phyloP scores from a whole-genome alignment of 1,284 basidiomycete genomes.

The Agaricales sp. region DNA sequence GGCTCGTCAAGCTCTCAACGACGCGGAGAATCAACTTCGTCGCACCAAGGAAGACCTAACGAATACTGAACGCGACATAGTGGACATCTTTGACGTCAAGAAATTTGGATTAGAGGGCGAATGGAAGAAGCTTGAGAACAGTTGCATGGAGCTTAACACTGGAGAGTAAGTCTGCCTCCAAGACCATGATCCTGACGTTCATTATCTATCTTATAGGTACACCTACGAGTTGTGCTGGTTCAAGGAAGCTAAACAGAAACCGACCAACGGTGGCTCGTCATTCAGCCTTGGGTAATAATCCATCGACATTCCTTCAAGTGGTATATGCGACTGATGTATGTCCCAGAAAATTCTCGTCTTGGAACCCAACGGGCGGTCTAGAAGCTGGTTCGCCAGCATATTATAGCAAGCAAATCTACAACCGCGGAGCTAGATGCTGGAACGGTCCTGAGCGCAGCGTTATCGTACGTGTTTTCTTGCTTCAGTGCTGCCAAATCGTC shows the following conservation, averaged over 20 bases:
- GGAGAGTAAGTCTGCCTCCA: constrained; percentile 66
- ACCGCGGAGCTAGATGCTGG: constrained; percentile 86
- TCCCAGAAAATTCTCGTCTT: constrained; percentile 62
- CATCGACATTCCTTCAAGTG: constrained; percentile 3
- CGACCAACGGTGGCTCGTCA: constrained; percentile 68
- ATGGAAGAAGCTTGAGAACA: constrained; percentile 89
- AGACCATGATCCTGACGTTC: background rate
- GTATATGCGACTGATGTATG: background rate
- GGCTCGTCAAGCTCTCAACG: constrained; percentile 55
- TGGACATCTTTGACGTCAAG: constrained; percentile 48
- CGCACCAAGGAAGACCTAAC: constrained; percentile 35
- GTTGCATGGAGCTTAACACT: constrained; percentile 72
- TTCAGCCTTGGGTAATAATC: constrained; percentile 72
- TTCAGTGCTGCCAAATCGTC: background rate
- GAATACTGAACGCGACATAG: constrained; percentile 41
- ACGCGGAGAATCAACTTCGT: constrained; percentile 46
- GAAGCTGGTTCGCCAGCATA: constrained; percentile 57
- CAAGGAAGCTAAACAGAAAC: constrained; percentile 80
- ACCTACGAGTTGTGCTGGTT: constrained; percentile 97
- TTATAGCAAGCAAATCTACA: constrained; percentile 78
- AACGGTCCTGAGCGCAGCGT: constrained; percentile 89
- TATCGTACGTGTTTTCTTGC: constrained; percentile 33
- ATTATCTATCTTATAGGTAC: constrained; percentile 46
- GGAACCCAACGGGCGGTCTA: constrained; percentile 54
- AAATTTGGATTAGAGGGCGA: constrained; percentile 81